These are phyloP conservation scores for Macadamia tetraphylla DNA, from an alignment of 164 flowering plant genomes.

Conservation along the genomic window DNA sequence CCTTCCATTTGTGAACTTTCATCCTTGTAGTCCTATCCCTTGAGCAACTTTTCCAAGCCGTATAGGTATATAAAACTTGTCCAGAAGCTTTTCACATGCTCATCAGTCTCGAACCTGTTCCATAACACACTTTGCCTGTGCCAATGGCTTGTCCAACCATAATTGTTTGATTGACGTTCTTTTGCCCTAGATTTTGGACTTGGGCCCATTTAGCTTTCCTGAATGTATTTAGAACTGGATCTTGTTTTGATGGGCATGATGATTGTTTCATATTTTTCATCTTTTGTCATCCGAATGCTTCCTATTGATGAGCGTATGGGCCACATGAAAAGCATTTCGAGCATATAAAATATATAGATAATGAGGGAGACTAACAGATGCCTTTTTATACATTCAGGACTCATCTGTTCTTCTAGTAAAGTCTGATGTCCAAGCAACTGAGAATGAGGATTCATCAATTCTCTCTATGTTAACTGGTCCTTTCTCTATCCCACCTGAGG, in stretches of 20 bases:
- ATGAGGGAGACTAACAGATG: slow-evolving; percentile 2
- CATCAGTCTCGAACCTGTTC: too few relatives aligned
- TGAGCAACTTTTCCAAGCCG: too few relatives aligned
- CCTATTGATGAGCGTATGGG: background rate
- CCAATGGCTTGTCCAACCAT: too few relatives aligned
- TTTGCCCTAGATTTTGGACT: too few relatives aligned
- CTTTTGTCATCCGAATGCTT: background rate
- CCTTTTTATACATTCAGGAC: slow-evolving; percentile 30
- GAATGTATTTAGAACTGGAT: background rate
- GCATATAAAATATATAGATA: too few relatives aligned
- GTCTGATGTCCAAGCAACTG: slow-evolving; percentile 10
- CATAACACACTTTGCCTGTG: too few relatives aligned
- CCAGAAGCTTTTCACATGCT: too few relatives aligned
- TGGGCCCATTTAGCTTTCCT: background rate
- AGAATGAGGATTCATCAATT: slow-evolving; percentile 8
- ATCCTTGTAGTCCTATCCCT: too few relatives aligned
- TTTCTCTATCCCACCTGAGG: slow-evolving; percentile 13
- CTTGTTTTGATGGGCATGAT: slow-evolving; percentile 2
- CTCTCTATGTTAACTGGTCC: slow-evolving; percentile 8
- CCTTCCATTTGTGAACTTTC: too few relatives aligned
- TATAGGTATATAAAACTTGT: too few relatives aligned
- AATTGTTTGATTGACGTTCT: too few relatives aligned
- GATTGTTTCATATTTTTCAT: background rate
- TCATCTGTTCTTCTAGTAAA: slow-evolving; percentile 4
- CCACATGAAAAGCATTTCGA: background rate